Evolutionary conservation across 345 rosid species (phyloP), one percentile per base, ranked within the genome.

Genomic region (Rhodamnia rubescens): DNA sequence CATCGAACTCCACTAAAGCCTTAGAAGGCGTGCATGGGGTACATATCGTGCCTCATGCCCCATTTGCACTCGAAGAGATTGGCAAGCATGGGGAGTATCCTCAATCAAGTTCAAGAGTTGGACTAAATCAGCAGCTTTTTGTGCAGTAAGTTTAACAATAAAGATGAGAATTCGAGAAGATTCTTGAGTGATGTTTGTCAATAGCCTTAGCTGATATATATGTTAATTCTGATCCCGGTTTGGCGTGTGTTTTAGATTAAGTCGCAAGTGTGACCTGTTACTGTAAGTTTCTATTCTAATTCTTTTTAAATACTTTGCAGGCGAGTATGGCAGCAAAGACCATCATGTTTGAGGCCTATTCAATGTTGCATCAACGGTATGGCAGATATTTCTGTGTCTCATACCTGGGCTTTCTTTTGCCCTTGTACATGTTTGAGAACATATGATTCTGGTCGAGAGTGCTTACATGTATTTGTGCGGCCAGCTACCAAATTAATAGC

Each of bases 321-420:
- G 88, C 92, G 93, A 90, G 89, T 92, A 81, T 97, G 99, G 99
- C 92, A 95, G 88, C 99, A 96, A 91, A 89, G 98, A 90, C 99
- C 99, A 53, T 91, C 95, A 86, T 97, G 98, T 87, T 61, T 97
- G 92, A 92, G 94, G 89, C 99, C 98, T 11, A 90, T 95, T 90
- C 87, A 89, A 74, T 87, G 94, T 82, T 84, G 95, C 88, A 58
- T 90, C 55, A 91, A 85, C 12, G 98, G 99, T 97, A 91, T 85
- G 29, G 50, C 26, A 75, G 11, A 81, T 55, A n/a, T 27, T 20
- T 16, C 22, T 11, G 22, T 69, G 22, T 54, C 22, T 69, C 78
- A 32, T 32, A 64, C 42, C 22, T 29, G 75, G 42, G 64, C 85
- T 18, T 26, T 84, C 83, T 87, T n/a, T n/a, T 84, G 12, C 64